These are phyloP conservation scores for Aspergillus avenaceus DNA, from an alignment of 495 filamentous ascomycete species.

Conservation along the genomic window DNA sequence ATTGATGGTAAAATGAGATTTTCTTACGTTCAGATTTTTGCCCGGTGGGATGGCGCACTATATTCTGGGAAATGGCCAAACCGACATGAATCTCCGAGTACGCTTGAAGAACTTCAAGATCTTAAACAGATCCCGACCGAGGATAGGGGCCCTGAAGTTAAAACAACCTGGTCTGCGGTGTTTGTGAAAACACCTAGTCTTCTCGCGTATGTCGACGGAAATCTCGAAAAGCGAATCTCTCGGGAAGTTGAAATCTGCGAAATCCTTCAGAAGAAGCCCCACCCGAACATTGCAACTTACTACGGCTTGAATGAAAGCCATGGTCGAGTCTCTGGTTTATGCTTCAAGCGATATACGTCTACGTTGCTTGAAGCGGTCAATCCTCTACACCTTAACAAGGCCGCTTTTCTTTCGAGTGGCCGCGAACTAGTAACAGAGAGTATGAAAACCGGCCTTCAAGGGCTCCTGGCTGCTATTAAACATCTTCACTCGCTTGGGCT, in stretches of 20 bases:
- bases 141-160: conserved; percentile 15
- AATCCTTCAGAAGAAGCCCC: conserved; percentile 30
- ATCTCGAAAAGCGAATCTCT: conserved; percentile 14
- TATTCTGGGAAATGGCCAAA: conserved; percentile 21
- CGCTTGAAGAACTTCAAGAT: conserved; percentile 20
- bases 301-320: conserved; percentile 26
- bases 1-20: conserved; percentile 17
- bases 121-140: conserved; percentile 15
- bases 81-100: conserved; percentile 13
- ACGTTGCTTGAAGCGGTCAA: conserved; percentile 28
- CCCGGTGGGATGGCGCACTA: conserved; percentile 13
- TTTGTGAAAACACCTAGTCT: conserved; percentile 25
- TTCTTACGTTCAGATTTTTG: conserved; percentile 21
- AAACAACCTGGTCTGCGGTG: conserved; percentile 15
- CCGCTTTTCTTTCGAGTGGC: conserved; percentile 14
- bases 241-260: conserved; percentile 24
- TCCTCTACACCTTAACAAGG: conserved; percentile 14
- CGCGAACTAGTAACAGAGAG: conserved; percentile 14
- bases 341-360: conserved; percentile 34
- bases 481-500: conserved; percentile 34
- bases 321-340: conserved; percentile 32
- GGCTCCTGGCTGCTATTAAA: conserved; percentile 27
- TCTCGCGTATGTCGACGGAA: conserved; percentile 14
- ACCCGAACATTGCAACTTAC: conserved; percentile 38
- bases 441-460: conserved; percentile 17